phyloP scores from a whole-genome alignment of 2,329 filamentous ascomycete genomes.

The Fusarium stilboides region DNA sequence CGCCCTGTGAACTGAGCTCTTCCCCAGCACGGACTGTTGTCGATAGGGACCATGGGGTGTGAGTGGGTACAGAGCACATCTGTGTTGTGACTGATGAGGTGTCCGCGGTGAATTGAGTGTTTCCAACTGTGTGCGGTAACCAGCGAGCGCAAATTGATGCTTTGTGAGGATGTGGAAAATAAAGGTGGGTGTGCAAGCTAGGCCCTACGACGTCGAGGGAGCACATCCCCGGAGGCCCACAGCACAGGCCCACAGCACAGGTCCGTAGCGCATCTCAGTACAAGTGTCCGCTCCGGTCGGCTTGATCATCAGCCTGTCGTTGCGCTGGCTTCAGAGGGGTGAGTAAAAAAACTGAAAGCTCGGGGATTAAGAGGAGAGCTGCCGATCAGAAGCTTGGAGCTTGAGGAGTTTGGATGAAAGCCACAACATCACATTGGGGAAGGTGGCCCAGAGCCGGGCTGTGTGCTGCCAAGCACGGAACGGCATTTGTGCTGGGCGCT shows the following conservation, averaged over 20 bases:
- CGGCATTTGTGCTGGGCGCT: too few relatives aligned
- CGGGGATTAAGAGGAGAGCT: background rate
- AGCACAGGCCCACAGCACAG: too few relatives aligned
- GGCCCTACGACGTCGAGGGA: too few relatives aligned
- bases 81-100: conserved; percentile 7
- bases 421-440: background rate
- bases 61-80: background rate
- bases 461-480: background rate
- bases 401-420: background rate
- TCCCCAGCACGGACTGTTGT: background rate
- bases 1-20: conserved; percentile 14
- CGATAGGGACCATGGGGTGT: background rate
- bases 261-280: too few relatives aligned
- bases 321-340: background rate
- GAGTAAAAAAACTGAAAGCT: background rate
- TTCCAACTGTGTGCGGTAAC: background rate
- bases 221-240: too few relatives aligned
- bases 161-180: background rate
- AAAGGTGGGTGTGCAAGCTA: too few relatives aligned
- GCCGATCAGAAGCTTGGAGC: background rate
- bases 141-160: background rate
- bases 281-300: too few relatives aligned
- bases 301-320: too few relatives aligned
- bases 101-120: background rate
- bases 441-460: background rate